Conservation (phyloP, 352 stramenopile species). For the Pythium sp. region DNA sequence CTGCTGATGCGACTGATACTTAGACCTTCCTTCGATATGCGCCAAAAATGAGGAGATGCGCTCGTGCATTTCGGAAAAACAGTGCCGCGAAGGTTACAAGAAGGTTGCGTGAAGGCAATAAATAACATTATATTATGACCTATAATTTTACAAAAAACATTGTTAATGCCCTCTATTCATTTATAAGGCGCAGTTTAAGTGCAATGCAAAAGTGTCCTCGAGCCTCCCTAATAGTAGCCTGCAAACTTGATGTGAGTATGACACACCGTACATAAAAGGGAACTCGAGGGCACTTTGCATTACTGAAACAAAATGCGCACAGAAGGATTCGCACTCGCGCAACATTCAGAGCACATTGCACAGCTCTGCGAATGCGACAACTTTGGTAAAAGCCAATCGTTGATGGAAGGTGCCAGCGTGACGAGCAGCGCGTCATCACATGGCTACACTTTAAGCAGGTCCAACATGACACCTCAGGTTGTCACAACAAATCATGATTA, state of each 20-base stretch:
- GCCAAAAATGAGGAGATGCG: background rate
- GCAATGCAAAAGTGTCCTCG: too few relatives aligned
- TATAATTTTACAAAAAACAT: too few relatives aligned
- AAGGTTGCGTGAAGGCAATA: background rate
- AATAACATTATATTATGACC: too few relatives aligned
- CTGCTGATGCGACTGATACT: background rate
- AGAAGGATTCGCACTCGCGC: background rate
- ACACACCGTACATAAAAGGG: too few relatives aligned
- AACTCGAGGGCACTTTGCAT: too few relatives aligned
- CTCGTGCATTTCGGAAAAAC: background rate
- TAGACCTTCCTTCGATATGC: background rate
- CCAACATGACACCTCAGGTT: background rate
- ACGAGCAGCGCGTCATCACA: conserved; percentile 1
- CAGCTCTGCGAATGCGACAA: background rate
- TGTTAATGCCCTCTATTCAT: too few relatives aligned
- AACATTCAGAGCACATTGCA: conserved; percentile 8
- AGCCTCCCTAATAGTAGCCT: too few relatives aligned
- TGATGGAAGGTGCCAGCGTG: background rate
- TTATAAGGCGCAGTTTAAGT: too few relatives aligned
- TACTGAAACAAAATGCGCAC: too few relatives aligned
- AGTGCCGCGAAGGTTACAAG: background rate
- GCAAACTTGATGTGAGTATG: too few relatives aligned
- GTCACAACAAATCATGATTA: background rate
- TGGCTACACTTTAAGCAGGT: conserved; percentile 2
- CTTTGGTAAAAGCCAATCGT: background rate